These are phyloP conservation scores for Melaleuca quinquenervia DNA, from an alignment of 345 rosid genomes.

Conservation along the genomic window DNA sequence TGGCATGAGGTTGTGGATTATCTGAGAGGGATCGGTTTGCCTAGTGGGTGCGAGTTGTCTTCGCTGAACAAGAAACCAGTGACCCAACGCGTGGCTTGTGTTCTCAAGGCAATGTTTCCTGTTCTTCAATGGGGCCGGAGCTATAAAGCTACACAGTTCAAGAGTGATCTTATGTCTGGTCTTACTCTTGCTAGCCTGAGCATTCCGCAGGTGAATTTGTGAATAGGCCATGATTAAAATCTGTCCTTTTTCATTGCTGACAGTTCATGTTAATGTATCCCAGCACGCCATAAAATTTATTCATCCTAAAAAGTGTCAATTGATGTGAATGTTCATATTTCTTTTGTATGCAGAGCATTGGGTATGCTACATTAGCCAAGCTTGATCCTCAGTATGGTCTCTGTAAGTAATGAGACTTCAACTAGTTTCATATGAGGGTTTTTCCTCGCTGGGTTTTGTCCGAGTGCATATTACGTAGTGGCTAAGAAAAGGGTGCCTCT, in stretches of 20 bases:
- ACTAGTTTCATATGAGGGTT: neutral
- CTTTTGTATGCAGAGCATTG: constrained; percentile 51
- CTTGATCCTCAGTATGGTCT: constrained; percentile 94
- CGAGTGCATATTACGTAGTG: neutral
- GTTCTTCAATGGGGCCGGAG: constrained; percentile 52
- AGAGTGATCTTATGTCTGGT: constrained; percentile 74
- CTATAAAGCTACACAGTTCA: constrained; percentile 47
- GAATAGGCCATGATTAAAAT: neutral
- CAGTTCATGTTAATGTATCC: neutral
- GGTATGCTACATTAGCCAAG: constrained; percentile 88
- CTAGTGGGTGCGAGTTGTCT: constrained; percentile 16
- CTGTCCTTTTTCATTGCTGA: neutral
- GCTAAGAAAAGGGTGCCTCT: neutral
- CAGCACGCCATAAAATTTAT: neutral
- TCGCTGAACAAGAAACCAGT: constrained; percentile 23
- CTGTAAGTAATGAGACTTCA: constrained; percentile 33
- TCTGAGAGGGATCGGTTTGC: constrained; percentile 18
- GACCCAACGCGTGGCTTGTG: constrained; percentile 13
- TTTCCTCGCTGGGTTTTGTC: neutral
- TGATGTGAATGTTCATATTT: neutral
- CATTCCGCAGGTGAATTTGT: constrained; percentile 74
- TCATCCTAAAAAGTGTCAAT: neutral
- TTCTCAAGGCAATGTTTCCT: constrained; percentile 45
- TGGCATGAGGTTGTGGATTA: constrained; percentile 37
- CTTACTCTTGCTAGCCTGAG: constrained; percentile 94